A percentile compares a stretch with the other conserved stretches of the same genome.
These are phyloP conservation scores for Nicotiana noctiflora DNA, from an alignment of 257 asterid genomes.

Conservation along the genomic window DNA sequence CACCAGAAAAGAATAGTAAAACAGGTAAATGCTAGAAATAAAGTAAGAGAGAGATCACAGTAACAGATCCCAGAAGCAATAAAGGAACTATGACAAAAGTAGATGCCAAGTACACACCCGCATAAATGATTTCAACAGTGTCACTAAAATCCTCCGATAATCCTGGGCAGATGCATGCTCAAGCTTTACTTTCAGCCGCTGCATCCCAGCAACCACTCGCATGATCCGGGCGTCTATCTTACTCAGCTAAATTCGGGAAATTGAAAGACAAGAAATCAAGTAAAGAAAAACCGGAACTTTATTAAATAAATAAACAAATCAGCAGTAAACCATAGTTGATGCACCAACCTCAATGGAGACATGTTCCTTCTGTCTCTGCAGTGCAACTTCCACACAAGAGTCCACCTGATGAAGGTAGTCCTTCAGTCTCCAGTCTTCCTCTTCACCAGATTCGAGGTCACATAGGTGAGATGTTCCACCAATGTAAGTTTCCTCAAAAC, in stretches of 20 bases:
- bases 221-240: constrained; percentile 78
- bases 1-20: constrained; percentile 15
- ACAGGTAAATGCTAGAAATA: not conserved
- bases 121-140: constrained; percentile 75
- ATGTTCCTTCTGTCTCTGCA: constrained; percentile 89
- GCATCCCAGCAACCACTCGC: constrained; percentile 64
- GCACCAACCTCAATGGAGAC: constrained; percentile 76
- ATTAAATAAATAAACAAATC: not conserved
- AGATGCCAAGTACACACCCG: constrained; percentile 47
- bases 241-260: constrained; percentile 66
- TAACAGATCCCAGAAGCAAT: not conserved
- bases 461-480: constrained; percentile 59
- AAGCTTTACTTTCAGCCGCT: constrained; percentile 64
- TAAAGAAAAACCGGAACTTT: constrained; percentile 1
- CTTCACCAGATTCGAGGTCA: constrained; percentile 83
- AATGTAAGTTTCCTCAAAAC: constrained; percentile 66
- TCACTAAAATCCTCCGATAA: constrained; percentile 58
- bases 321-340: constrained; percentile 9
- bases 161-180: constrained; percentile 62
- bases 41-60: not conserved
- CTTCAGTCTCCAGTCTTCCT: constrained; percentile 71
- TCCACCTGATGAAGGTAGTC: constrained; percentile 76
- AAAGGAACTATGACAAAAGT: not conserved
- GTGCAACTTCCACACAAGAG: constrained; percentile 80
- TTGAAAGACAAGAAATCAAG: constrained; percentile 17